Conservation (phyloP, 441 rosid species). For the Adansonia gregorii region DNA sequence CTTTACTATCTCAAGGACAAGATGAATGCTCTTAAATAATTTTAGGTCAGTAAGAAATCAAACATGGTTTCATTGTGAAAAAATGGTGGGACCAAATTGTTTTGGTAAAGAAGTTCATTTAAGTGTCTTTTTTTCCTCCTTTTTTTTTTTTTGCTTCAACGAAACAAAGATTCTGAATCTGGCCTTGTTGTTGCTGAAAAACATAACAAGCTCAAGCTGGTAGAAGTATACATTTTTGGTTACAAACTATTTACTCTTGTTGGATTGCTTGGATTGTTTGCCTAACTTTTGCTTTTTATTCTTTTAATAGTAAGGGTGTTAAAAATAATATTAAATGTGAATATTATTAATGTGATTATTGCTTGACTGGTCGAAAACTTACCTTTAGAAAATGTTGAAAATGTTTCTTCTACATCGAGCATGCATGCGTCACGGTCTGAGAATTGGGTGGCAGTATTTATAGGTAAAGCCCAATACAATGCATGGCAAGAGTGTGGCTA, state of each 20-base stretch:
- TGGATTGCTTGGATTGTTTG: neutral
- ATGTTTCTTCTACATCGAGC: too few species aligned
- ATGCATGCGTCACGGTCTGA: too few species aligned
- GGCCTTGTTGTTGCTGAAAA: slow-evolving; percentile 2
- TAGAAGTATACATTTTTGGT: neutral
- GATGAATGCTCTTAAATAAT: slow-evolving; percentile 83
- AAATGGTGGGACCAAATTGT: slow-evolving; percentile 14
- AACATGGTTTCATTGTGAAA: slow-evolving; percentile 14
- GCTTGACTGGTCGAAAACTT: neutral
- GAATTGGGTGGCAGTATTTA: too few species aligned
- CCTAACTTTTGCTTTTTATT: neutral
- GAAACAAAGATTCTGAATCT: neutral
- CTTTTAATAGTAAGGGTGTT: neutral
- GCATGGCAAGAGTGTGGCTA: too few species aligned
- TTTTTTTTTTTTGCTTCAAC: neutral
- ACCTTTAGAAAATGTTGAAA: neutral
- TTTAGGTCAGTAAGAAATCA: slow-evolving; percentile 36
- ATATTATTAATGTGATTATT: neutral
- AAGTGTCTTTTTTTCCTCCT: slow-evolving; percentile 16
- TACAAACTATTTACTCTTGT: neutral
- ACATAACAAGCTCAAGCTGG: slow-evolving; percentile 18
- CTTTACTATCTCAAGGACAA: slow-evolving; percentile 86
- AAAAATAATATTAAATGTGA: neutral
- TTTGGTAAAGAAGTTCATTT: slow-evolving; percentile 22
- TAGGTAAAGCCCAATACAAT: too few species aligned